These are phyloP conservation scores for Arabis hirsuta DNA, from an alignment of 345 rosid genomes.

Conservation along the genomic window DNA sequence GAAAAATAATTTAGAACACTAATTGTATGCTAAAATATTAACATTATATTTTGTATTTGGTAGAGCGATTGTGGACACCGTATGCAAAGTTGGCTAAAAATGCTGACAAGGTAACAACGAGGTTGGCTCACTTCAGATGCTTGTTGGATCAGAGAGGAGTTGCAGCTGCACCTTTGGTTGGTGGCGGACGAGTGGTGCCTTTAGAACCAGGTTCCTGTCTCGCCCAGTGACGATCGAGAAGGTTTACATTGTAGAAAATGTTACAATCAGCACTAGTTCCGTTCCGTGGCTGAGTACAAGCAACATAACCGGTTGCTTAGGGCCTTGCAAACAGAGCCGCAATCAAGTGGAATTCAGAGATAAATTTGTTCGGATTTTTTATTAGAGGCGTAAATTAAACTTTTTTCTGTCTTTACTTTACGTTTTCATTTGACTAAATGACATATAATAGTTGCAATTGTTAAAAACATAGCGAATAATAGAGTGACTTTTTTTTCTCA, in stretches of 20 bases:
- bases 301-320: background rate
- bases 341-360: background rate
- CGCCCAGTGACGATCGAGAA: constrained; percentile 41
- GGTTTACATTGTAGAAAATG: background rate
- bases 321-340: background rate
- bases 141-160: constrained; percentile 71
- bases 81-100: constrained; percentile 55
- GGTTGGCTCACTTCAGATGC: constrained; percentile 74
- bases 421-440: too few relatives aligned
- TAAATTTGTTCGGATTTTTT: background rate
- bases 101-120: constrained; percentile 47
- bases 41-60: background rate
- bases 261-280: constrained; percentile 1
- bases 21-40: background rate
- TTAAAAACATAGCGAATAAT: too few relatives aligned
- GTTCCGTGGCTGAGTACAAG: constrained; percentile 1
- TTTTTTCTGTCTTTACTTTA: background rate
- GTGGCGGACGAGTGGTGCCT: constrained; percentile 58
- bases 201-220: constrained; percentile 68
- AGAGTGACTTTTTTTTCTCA: too few relatives aligned
- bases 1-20: background rate
- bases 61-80: constrained; percentile 77
- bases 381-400: background rate
- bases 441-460: too few relatives aligned
- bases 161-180: constrained; percentile 64